phyloP scores from a whole-genome alignment of 768 basidiomycete genomes.

The Gyrodon lividus region DNA sequence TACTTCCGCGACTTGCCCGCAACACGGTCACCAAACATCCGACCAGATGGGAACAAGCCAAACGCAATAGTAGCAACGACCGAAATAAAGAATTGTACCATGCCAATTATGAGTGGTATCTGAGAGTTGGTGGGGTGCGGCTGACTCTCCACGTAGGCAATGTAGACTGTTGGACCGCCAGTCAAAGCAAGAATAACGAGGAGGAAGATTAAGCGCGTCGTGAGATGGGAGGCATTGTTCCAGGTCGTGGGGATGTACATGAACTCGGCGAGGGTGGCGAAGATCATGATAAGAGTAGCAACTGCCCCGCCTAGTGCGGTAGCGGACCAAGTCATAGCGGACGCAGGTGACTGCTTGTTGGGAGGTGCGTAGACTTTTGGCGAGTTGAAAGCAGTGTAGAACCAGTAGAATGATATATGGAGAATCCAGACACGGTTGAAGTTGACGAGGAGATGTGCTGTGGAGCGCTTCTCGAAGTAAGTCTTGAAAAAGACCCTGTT shows the following conservation, averaged over 20 bases:
- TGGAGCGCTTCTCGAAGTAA: conserved; percentile 94
- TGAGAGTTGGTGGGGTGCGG: conserved; percentile 47
- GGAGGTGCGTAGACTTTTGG: conserved; percentile 84
- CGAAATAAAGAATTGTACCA: conserved; percentile 93
- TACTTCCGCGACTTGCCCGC: conserved; percentile 97
- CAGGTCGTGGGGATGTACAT: conserved; percentile 97
- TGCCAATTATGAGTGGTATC: conserved; percentile 85
- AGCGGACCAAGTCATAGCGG: conserved; percentile 94
- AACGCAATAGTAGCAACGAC: conserved; percentile 81
- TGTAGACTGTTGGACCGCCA: conserved; percentile 90
- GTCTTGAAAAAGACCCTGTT: conserved; percentile 97
- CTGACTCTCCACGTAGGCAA: conserved; percentile 77
- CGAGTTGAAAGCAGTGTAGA: conserved; percentile 97
- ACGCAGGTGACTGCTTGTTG: conserved; percentile 63
- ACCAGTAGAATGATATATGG: conserved; percentile 92
- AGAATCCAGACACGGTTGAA: conserved; percentile 99
- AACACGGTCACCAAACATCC: conserved; percentile 99
- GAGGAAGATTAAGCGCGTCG: conserved; percentile 89
- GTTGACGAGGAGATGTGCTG: conserved; percentile 92
- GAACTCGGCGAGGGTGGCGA: conserved; percentile 92
- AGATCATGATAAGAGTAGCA: conserved; percentile 89
- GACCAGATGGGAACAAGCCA: conserved; percentile 87
- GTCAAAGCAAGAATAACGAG: conserved; percentile 91
- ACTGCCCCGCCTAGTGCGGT: conserved; percentile 95
- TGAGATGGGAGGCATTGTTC: conserved; percentile 98